phyloP scores from a whole-genome alignment of 192 early-diverging fungal genomes.

The Coemansia sp. region DNA sequence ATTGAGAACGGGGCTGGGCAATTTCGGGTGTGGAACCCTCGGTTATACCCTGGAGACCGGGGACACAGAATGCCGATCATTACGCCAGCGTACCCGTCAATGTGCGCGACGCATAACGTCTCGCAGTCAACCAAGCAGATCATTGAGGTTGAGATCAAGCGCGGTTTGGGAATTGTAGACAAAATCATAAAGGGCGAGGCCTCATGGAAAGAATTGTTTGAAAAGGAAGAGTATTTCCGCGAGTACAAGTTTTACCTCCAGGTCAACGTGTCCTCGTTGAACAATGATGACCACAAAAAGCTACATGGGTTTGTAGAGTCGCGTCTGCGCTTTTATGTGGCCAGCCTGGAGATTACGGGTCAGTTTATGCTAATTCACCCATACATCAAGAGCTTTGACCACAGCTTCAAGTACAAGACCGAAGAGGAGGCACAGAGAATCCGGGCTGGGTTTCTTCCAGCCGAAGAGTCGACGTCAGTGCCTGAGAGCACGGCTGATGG shows the following conservation, averaged over 20 bases:
- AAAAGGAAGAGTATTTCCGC: conserved; percentile 85
- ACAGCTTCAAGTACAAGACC: conserved; percentile 60
- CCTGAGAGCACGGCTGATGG: conserved; percentile 2
- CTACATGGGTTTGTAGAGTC: conserved; percentile 94
- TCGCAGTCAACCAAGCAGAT: conserved; percentile 80
- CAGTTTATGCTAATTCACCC: conserved; percentile 79
- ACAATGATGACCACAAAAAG: conserved; percentile 71
- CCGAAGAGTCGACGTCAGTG: conserved; percentile 4
- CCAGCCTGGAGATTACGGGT: conserved; percentile 78
- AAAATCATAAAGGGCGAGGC: conserved; percentile 73
- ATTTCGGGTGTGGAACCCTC: conserved; percentile 95
- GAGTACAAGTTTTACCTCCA: conserved; percentile 88
- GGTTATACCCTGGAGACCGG: conserved; percentile 75
- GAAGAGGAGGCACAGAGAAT: conserved; percentile 68
- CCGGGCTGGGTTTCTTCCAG: conserved; percentile 58
- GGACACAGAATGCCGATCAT: conserved; percentile 96
- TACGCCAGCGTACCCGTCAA: conserved; percentile 97
- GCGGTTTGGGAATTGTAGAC: conserved; percentile 73
- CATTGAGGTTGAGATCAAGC: conserved; percentile 82
- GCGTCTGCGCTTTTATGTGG: conserved; percentile 80
- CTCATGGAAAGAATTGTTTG: conserved; percentile 83
- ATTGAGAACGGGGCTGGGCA: conserved; percentile 86
- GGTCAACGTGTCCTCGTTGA: conserved; percentile 75
- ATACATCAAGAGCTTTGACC: conserved; percentile 85
- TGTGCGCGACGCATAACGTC: conserved; percentile 98